Evolutionary conservation across 257 asterid species (phyloP), one percentile per base, ranked within the genome.

Genomic region (Solanum pinnatisectum): DNA sequence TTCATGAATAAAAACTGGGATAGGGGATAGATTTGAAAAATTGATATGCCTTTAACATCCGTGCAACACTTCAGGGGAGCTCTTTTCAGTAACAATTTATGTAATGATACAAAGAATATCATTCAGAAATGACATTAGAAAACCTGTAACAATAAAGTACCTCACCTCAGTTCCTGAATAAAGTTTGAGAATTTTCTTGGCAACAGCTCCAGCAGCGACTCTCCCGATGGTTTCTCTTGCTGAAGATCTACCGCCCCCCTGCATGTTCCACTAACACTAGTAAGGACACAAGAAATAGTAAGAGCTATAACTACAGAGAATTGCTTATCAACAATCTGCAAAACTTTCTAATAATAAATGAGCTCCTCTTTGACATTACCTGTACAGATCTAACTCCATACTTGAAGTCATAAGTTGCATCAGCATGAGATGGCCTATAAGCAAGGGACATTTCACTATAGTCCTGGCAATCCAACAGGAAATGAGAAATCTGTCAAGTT

Each of bases 241-340:
- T 73, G 99, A 97, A 83, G 99, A 96, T 91, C 99, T 94, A 87
- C 99, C 99, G 32, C 99, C 99, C 56, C 99, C 99, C 99, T 97
- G 91, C 72, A 84, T 87, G 12, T 30, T 11, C 42, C 42, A 81
- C 68, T 46, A 81, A 23, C 52, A 74, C 32, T 74, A 20, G 52
- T 81, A 81, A 81, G 44, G 37, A 18, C 39, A 27, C 63, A 30
- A 5, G 8, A 81, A 25, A 81, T 16, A 16, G 25, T 9, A 81
- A 32, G 65, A 81, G 30, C 85, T 46, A 81, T 52, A 32, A 49
- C 85, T 81, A 30, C 35, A 81, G 30, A 30, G 60, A 44, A 81
- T 10, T 36, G 49, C 82, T 74, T 36, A 74, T 74, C 49, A 74
- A 36, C 10, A 12, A 36, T 40, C 49, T 36, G 82, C 49, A 74